phyloP scores from a whole-genome alignment of 2,329 filamentous ascomycete genomes.

The Botryotinia calthae region DNA sequence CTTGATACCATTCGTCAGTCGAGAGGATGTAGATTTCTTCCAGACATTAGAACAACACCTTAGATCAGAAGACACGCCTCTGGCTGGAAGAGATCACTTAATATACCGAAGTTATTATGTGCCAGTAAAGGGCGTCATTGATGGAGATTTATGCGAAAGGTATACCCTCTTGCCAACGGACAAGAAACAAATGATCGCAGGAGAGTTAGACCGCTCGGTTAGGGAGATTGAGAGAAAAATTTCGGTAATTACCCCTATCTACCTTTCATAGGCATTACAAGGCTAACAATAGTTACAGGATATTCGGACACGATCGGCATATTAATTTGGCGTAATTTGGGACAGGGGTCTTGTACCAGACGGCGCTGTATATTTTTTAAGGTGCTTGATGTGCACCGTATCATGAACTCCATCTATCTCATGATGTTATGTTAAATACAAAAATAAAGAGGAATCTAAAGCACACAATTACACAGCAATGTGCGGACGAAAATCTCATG shows the following conservation, averaged over 20 bases:
- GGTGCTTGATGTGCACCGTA: slow-evolving; percentile 26
- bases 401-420: background rate
- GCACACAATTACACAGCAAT: background rate
- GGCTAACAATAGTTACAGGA: slow-evolving; percentile 42
- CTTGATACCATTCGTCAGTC: slow-evolving; percentile 83
- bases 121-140: slow-evolving; percentile 93
- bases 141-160: slow-evolving; percentile 93
- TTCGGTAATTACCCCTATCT: slow-evolving; percentile 50
- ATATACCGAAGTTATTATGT: slow-evolving; percentile 96
- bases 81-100: slow-evolving; percentile 90
- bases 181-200: slow-evolving; percentile 93
- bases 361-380: slow-evolving; percentile 65
- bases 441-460: slow-evolving; percentile 5
- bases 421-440: background rate
- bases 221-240: slow-evolving; percentile 96
- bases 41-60: slow-evolving; percentile 88
- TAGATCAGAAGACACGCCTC: slow-evolving; percentile 77
- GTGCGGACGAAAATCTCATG: background rate
- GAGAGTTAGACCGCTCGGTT: slow-evolving; percentile 84
- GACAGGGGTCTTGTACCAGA: slow-evolving; percentile 47
- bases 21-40: slow-evolving; percentile 97
- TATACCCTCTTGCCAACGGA: slow-evolving; percentile 81
- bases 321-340: slow-evolving; percentile 35
- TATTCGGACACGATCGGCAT: slow-evolving; percentile 57
- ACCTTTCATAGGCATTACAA: slow-evolving; percentile 2